Evolutionary conservation across 108 stramenopile genomes (phyloP).

Genomic region (Cyclotella sp.): DNA sequence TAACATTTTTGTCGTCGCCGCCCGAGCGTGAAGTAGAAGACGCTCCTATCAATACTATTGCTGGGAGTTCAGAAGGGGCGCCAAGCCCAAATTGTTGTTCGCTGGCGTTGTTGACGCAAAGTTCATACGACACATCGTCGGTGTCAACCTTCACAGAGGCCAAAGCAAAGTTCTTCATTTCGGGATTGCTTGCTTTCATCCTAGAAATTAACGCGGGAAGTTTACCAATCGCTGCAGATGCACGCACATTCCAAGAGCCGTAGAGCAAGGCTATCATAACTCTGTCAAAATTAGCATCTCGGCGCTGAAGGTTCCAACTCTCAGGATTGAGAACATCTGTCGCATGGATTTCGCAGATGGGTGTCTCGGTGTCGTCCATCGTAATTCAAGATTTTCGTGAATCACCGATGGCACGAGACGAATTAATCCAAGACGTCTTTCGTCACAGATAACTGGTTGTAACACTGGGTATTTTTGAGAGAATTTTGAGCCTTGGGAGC

Average conservation of each 20-base stretch:
- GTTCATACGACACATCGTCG: slow-evolving; percentile 38
- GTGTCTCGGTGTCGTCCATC: background rate
- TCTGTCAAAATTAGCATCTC: slow-evolving; percentile 3
- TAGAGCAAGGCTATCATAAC: slow-evolving; percentile 26
- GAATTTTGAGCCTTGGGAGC: too few species aligned
- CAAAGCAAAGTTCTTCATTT: slow-evolving; percentile 3
- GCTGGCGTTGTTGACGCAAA: slow-evolving; percentile 16
- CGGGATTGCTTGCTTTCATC: slow-evolving; percentile 12
- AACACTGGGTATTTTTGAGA: too few species aligned
- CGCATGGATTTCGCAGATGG: slow-evolving; percentile 16
- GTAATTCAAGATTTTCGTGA: background rate
- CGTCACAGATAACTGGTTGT: too few species aligned
- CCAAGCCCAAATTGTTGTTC: slow-evolving; percentile 17
- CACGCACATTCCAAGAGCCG: slow-evolving; percentile 46
- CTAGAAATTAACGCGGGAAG: background rate
- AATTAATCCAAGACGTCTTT: too few species aligned
- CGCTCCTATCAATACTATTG: slow-evolving; percentile 22
- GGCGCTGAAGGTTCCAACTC: background rate
- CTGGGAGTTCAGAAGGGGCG: slow-evolving; percentile 41
- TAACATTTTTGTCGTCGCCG: background rate
- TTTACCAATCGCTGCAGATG: background rate
- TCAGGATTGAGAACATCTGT: slow-evolving; percentile 18
- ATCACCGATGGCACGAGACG: background rate
- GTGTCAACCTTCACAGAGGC: slow-evolving; percentile 31
- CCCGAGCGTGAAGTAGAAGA: background rate